Conservation (phyloP, 352 stramenopile species). For the Pythium rhizo-oryzae region DNA sequence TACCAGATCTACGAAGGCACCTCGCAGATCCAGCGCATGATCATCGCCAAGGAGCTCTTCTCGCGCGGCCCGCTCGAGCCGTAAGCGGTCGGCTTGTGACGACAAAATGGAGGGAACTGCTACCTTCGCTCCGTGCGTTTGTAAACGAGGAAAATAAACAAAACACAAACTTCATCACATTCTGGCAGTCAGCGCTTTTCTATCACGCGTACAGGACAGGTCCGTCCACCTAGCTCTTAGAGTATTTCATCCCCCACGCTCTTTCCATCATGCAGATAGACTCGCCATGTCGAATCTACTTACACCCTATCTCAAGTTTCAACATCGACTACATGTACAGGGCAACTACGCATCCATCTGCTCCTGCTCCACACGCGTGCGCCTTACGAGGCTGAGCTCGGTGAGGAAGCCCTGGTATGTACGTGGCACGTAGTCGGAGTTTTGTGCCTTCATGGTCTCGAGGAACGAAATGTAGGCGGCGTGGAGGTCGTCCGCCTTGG, state of each 20-base stretch:
- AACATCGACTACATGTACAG: neutral
- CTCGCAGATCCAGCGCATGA: conserved; percentile 91
- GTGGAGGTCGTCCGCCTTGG: conserved; percentile 1
- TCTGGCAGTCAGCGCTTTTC: no score
- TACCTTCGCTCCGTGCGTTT: neutral
- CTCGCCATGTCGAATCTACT: no score
- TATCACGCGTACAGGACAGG: no score
- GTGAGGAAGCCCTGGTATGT: conserved; percentile 4
- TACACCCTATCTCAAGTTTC: no score
- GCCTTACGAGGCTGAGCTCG: neutral
- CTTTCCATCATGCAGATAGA: no score
- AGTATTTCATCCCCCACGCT: no score
- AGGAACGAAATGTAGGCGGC: neutral
- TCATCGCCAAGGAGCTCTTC: conserved; percentile 91
- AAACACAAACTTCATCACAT: no score
- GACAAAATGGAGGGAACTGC: neutral
- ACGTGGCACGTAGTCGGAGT: neutral
- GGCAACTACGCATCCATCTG: neutral
- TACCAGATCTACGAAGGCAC: conserved; percentile 94
- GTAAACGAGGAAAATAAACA: no score
- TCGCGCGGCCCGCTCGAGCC: conserved; percentile 67
- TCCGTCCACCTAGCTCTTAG: no score
- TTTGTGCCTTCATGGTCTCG: neutral
- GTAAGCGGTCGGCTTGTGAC: conserved; percentile 25
- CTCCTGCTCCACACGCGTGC: neutral